Evolutionary conservation across 805 yeast species (phyloP).

Genomic region (Candida mattraensis): DNA sequence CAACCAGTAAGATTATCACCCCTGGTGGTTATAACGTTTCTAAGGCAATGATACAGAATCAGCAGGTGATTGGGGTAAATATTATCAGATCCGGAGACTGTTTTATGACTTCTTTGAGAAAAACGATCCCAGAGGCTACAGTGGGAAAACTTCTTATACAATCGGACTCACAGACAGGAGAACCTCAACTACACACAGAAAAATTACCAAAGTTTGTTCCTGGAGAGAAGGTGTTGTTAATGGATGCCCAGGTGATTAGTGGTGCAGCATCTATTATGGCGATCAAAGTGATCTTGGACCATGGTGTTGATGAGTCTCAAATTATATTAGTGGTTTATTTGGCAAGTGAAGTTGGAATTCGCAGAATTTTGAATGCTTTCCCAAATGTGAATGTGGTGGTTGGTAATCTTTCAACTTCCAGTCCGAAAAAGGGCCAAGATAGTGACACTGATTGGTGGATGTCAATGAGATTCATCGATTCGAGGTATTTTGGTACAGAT

Average conservation of each 20-base stretch:
- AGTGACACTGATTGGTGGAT: slow-evolving; percentile 57
- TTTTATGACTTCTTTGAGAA: slow-evolving; percentile 75
- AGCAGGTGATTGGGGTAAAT: slow-evolving; percentile 67
- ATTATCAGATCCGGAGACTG: slow-evolving; percentile 92
- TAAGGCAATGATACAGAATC: slow-evolving; percentile 36
- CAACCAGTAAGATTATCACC: slow-evolving; percentile 34
- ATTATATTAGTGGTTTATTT: slow-evolving; percentile 70
- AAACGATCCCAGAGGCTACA: slow-evolving; percentile 72
- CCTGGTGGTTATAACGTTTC: slow-evolving; percentile 36
- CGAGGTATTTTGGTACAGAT: slow-evolving; percentile 72
- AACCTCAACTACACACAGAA: slow-evolving; percentile 88
- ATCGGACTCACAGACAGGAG: slow-evolving; percentile 87
- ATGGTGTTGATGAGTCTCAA: slow-evolving; percentile 59
- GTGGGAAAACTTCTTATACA: slow-evolving; percentile 86
- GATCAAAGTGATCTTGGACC: slow-evolving; percentile 80
- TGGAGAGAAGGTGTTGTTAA: slow-evolving; percentile 54
- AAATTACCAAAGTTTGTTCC: slow-evolving; percentile 51
- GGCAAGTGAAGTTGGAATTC: slow-evolving; percentile 76
- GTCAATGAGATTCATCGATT: slow-evolving; percentile 68
- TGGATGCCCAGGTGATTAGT: slow-evolving; percentile 85
- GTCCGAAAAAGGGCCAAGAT: slow-evolving; percentile 22
- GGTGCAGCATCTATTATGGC: slow-evolving; percentile 98
- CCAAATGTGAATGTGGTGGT: slow-evolving; percentile 66
- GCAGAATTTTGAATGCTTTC: slow-evolving; percentile 73
- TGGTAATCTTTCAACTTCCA: slow-evolving; percentile 55